A percentile compares a stretch with the other conserved stretches of the same genome.
Evolutionary conservation across 148 eudicot species (phyloP).

Genomic region (Silene conica): DNA sequence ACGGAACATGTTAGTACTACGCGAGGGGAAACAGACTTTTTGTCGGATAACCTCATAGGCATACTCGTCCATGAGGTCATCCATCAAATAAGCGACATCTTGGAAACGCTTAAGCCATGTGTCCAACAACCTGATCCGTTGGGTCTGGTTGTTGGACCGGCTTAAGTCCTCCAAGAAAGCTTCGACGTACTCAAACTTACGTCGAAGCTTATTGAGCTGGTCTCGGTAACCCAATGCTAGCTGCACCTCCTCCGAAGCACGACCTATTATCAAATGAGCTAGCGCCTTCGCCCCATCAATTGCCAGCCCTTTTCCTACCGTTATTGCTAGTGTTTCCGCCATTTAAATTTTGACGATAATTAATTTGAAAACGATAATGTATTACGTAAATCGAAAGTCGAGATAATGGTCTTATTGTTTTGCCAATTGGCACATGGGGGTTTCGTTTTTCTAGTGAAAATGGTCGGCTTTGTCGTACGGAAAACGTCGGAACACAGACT

Average conservation of each 20-base stretch:
- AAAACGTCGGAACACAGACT: no score
- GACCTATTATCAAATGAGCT: neutral
- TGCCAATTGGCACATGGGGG: no score
- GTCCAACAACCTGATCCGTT: neutral
- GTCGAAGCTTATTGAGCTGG: neutral
- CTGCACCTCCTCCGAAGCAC: neutral
- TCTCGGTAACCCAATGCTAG: neutral
- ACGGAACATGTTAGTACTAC: neutral
- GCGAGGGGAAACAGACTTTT: neutral
- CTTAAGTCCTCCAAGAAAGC: slow-evolving; percentile 8
- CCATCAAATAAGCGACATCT: neutral
- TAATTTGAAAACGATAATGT: no score
- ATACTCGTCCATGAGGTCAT: slow-evolving; percentile 8
- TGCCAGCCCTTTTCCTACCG: slow-evolving; percentile 5
- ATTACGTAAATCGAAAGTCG: no score
- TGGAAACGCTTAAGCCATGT: neutral
- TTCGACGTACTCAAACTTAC: slow-evolving; percentile 2
- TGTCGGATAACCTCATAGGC: neutral
- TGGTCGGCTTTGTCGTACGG: no score
- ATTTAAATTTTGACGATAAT: no score
- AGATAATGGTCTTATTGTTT: no score
- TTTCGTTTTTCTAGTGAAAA: no score
- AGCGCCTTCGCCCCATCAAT: neutral
- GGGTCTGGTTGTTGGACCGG: neutral
- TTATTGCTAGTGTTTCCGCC: neutral